Evolutionary conservation across 495 filamentous ascomycete species (phyloP), one percentile per base, ranked within the genome.

Genomic region (Hyaloscypha hepaticicola): DNA sequence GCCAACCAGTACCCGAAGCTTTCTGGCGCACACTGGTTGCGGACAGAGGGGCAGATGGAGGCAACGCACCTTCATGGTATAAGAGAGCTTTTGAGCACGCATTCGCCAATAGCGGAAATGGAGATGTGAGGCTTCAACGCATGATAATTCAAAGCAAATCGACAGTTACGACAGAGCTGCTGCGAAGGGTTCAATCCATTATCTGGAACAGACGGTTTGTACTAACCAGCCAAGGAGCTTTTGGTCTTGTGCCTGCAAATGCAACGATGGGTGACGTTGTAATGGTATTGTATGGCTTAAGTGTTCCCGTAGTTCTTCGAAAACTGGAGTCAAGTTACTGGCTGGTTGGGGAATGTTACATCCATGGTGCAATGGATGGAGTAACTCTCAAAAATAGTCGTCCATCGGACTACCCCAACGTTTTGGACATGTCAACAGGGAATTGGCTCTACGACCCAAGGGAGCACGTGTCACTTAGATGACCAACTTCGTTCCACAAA

Each of bases 301-400:
- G 52, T 34, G 56, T 66, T 49, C 52, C 41, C 33, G 31, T 64
- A 53, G 52, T 61, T 41, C 25, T 62, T 27, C 60, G 58, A 24
- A 48, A 61, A 41, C 52, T 26, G 14, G n/a, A 7, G 5, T 55
- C 21, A 16, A 51, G 51, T 50, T 60, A 51, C 41, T 53, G 50
- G 58, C 26, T 69, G 38, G 61, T 66, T 9, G 69, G 69, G 16
- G 69, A 71, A 24, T 58, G 45, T 26, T 71, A 66, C 28, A 58
- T 71, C 25, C 67, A 67, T 61, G 66, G 69, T 16, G 60, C 61
- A 22, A 59, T 69, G 53, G 69, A 71, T 58, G 69, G 69, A n/a
- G n/a, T n/a, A n/a, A n/a, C n/a, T n/a, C n/a, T n/a, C n/a, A n/a
- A n/a, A n/a, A n/a, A n/a, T n/a, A n/a, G n/a, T n/a, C n/a, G n/a